Conservation (phyloP, 257 asterid species). For the Gardenia jasminoides region DNA sequence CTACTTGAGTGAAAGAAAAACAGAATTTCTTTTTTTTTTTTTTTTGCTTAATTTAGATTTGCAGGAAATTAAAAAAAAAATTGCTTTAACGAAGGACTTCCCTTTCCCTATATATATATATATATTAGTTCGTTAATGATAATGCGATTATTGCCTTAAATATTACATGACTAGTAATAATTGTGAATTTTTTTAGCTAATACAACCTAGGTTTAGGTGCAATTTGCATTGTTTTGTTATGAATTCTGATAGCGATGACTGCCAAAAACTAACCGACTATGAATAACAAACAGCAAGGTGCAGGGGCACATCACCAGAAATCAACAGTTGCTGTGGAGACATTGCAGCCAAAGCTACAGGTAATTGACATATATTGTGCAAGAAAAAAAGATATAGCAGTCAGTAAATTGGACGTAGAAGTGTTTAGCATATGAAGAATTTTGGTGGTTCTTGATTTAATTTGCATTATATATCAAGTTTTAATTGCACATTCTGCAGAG, state of each 20-base stretch:
- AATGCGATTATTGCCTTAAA: no score
- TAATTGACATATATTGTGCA: neutral
- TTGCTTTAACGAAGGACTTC: neutral
- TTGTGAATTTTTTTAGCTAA: neutral
- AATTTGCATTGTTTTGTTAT: neutral
- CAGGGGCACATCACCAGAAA: slow-evolving; percentile 46
- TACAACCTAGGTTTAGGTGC: neutral
- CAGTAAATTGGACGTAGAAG: neutral
- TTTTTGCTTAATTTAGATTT: neutral
- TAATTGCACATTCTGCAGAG: slow-evolving; percentile 40
- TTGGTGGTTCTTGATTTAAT: neutral
- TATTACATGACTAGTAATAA: no score
- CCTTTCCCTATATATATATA: no score
- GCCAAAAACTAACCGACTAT: neutral
- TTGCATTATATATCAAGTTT: neutral
- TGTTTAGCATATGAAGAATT: neutral
- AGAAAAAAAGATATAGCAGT: neutral
- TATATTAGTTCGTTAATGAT: no score
- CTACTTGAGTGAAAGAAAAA: no score
- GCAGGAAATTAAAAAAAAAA: neutral
- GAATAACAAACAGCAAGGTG: slow-evolving; percentile 62
- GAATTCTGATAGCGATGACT: neutral
- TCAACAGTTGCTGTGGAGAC: slow-evolving; percentile 67
- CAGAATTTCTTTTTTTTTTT: neutral
- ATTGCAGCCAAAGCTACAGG: slow-evolving; percentile 73